Evolutionary conservation across 371 early-diverging fungal species (phyloP), one percentile per base, ranked within the genome.

Genomic region (Mucor sp.): DNA sequence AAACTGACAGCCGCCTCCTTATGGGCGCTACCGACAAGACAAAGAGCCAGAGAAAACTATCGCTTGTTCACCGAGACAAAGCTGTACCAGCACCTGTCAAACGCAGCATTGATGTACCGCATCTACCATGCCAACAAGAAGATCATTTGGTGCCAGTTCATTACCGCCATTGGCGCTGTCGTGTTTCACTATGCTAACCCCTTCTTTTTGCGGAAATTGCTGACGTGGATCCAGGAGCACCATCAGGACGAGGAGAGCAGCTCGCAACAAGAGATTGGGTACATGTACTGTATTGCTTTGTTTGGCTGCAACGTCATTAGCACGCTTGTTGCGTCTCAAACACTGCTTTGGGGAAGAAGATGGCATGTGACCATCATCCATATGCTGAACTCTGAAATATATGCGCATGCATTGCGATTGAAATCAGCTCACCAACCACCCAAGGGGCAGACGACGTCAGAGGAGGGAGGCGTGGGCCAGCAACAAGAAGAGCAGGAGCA

Each of bases 21-120:
- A 17, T 94, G 93, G 90, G 87, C 89, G 14, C 77, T 95, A 19
- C 81, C 84, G 5, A 63, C 72, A 5, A 76, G 70, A 3, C 75
- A 77, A 62, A 74, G 84, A 12, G 79, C 84, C 21, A 66, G 78
- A 60, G 81, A 81, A 35, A 80, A 80, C 39, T 75, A 76, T 32
- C 67, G 72, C 2, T 68, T 63, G 58, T 70, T 79, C 69, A 58
- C 62, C 3, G 66, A 74, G 33, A 68, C 65, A 17, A 23, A 64
- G 11, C 23, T 21, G 17, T 28, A 39, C 53, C 19, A 59, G 43
- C 11, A 19, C 56, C 39, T 35, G 47, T 41, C 53, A 58, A n/a
- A 8, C 41, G 25, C 41, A 3, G 17, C 25, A 15, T 53, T 79
- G 2, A 25, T 74, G 4, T 19, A 37, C 33, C 75, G 74, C 3